These are phyloP conservation scores for Cenchrus fungigraminus DNA, from an alignment of 176 grass and related monocot species.

Conservation along the genomic window DNA sequence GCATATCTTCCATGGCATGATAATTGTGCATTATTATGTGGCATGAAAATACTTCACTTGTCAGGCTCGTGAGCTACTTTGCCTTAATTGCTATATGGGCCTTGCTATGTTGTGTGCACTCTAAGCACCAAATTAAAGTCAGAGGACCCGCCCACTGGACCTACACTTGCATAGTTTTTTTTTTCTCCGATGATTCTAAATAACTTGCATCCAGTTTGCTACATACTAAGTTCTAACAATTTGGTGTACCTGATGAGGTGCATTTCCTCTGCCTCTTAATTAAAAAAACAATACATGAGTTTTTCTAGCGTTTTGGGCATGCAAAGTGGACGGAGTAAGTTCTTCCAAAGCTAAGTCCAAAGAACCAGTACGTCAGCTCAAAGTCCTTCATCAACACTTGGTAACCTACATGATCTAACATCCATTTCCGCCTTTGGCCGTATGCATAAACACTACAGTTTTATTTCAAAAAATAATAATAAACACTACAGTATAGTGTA, in stretches of 20 bases:
- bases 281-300: not conserved
- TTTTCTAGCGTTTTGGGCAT: not conserved
- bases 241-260: too few species aligned
- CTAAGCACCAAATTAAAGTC: not conserved
- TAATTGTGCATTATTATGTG: not conserved
- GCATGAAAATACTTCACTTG: slow-evolving; percentile 30
- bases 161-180: not conserved
- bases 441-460: not conserved
- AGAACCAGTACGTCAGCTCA: not conserved
- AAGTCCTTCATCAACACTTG: not conserved
- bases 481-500: not conserved
- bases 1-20: not conserved
- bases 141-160: not conserved
- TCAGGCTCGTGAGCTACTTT: not conserved
- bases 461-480: too few species aligned
- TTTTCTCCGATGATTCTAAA: not conserved
- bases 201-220: not conserved
- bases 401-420: not conserved
- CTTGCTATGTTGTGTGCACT: not conserved
- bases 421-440: slow-evolving; percentile 11
- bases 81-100: not conserved
- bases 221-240: not conserved
- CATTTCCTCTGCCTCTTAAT: too few species aligned
- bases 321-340: not conserved
- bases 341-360: slow-evolving; percentile 2